phyloP scores from a whole-genome alignment of 768 basidiomycete species.

The Lyophyllum shimeji region DNA sequence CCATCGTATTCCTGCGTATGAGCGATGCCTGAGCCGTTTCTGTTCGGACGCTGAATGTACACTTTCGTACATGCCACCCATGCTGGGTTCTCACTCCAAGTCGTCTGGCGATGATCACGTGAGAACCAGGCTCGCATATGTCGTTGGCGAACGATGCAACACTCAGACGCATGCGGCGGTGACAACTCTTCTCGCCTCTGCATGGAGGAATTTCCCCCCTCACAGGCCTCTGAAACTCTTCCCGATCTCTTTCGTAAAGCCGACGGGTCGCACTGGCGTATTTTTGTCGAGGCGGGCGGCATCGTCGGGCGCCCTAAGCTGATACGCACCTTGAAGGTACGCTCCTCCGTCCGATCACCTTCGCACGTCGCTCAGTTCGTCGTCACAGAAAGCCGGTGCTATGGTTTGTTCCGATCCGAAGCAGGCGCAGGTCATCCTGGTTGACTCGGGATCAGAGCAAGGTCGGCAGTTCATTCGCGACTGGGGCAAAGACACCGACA shows the following conservation, averaged over 20 bases:
- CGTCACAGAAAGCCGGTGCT: slow-evolving; percentile 54
- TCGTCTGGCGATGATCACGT: not conserved
- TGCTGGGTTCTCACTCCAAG: too few species aligned
- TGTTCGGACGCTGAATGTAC: too few species aligned
- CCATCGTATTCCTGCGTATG: too few species aligned
- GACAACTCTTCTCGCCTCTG: not conserved
- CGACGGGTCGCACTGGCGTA: slow-evolving; percentile 40
- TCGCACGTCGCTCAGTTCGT: not conserved
- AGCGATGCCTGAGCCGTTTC: too few species aligned
- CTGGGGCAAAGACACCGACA: slow-evolving; percentile 52
- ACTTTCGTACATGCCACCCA: too few species aligned
- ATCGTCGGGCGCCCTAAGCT: slow-evolving; percentile 49
- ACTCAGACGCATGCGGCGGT: too few species aligned
- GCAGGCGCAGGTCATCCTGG: slow-evolving; percentile 57
- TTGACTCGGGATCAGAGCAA: slow-evolving; percentile 49
- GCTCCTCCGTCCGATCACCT: slow-evolving; percentile 13
- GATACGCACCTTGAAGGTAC: slow-evolving; percentile 48
- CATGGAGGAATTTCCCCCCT: slow-evolving; percentile 8
- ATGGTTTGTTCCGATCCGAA: slow-evolving; percentile 47
- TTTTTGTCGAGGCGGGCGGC: slow-evolving; percentile 60
- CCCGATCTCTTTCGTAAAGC: slow-evolving; percentile 31
- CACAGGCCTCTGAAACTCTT: slow-evolving; percentile 1
- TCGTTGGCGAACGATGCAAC: too few species aligned
- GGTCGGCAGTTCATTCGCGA: slow-evolving; percentile 59
- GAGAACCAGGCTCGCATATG: not conserved